Evolutionary conservation across 2,329 filamentous ascomycete genomes (phyloP).

Genomic region (Fusarium miscanthi): DNA sequence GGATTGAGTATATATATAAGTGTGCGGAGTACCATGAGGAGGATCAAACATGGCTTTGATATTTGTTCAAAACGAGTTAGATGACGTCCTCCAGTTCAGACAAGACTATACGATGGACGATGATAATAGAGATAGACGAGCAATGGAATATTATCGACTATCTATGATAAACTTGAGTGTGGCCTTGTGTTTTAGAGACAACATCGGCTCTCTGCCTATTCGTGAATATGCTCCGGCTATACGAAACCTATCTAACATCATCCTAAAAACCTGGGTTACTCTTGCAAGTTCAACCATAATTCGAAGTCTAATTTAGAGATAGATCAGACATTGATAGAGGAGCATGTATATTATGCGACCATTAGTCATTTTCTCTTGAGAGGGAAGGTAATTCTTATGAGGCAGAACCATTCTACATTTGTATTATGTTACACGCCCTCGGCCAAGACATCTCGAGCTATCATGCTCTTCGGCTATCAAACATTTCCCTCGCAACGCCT

Average conservation of each 20-base stretch:
- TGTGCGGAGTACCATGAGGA: slow-evolving; percentile 3
- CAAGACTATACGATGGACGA: slow-evolving; percentile 33
- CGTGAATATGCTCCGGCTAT: too few relatives aligned
- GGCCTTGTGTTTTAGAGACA: too few relatives aligned
- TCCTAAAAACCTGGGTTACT: too few relatives aligned
- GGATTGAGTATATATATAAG: slow-evolving; percentile 14
- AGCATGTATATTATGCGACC: background rate
- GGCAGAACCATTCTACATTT: background rate
- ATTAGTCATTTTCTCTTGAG: background rate
- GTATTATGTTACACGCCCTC: background rate
- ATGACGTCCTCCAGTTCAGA: slow-evolving; percentile 14
- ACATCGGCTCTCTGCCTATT: too few relatives aligned
- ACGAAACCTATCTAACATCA: too few relatives aligned
- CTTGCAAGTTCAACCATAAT: too few relatives aligned
- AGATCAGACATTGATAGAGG: too few relatives aligned
- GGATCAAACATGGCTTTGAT: slow-evolving; percentile 19
- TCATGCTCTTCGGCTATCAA: background rate
- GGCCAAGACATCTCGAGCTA: background rate
- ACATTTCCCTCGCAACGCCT: background rate
- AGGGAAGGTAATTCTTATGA: background rate
- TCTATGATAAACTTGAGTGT: background rate
- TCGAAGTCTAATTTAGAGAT: too few relatives aligned
- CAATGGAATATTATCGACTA: slow-evolving; percentile 31
- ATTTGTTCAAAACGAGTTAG: slow-evolving; percentile 11
- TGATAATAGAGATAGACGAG: slow-evolving; percentile 42